A percentile compares a stretch with the other conserved stretches of the same genome.
phyloP scores from a whole-genome alignment of 352 stramenopile species.

The Pythium aquatile region DNA sequence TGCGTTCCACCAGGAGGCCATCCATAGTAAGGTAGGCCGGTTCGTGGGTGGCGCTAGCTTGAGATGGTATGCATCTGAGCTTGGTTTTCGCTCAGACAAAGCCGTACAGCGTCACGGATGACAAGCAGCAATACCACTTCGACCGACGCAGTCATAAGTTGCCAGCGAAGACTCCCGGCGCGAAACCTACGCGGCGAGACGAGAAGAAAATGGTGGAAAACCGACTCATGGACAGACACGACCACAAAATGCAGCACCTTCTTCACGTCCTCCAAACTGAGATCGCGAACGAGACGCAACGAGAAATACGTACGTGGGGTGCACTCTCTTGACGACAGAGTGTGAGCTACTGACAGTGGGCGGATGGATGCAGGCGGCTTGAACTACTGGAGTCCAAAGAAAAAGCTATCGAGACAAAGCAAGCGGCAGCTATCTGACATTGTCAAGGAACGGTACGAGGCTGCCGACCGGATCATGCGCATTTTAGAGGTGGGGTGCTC shows the following conservation, averaged over 20 bases:
- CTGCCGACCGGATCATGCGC: conserved; percentile 71
- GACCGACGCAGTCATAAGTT: conserved; percentile 34
- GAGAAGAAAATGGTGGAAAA: conserved; percentile 10
- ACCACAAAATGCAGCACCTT: conserved; percentile 57
- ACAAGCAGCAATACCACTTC: conserved; percentile 47
- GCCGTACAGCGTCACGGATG: conserved; percentile 35
- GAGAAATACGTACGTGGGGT: conserved; percentile 49
- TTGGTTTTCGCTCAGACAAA: conserved; percentile 26
- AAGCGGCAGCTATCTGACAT: conserved; percentile 37
- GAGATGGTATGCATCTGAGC: neutral
- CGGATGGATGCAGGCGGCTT: conserved; percentile 16
- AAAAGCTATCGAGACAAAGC: conserved; percentile 35
- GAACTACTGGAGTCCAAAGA: conserved; percentile 25
- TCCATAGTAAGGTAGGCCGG: conserved; percentile 7
- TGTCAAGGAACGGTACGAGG: conserved; percentile 58
- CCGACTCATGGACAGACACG: conserved; percentile 44
- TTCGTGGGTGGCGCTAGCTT: neutral
- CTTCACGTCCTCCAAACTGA: conserved; percentile 57
- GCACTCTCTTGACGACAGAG: neutral
- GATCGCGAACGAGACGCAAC: conserved; percentile 52
- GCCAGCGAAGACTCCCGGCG: neutral
- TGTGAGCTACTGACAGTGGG: neutral
- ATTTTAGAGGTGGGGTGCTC: conserved; percentile 53
- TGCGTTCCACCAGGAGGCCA: conserved; percentile 10
- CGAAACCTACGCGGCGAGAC: neutral